Percentiles rank a stretch among this genome's conserved stretches.
These are phyloP conservation scores for Nepenthes mirabilis DNA, from an alignment of 148 eudicot species.

Conservation along the genomic window DNA sequence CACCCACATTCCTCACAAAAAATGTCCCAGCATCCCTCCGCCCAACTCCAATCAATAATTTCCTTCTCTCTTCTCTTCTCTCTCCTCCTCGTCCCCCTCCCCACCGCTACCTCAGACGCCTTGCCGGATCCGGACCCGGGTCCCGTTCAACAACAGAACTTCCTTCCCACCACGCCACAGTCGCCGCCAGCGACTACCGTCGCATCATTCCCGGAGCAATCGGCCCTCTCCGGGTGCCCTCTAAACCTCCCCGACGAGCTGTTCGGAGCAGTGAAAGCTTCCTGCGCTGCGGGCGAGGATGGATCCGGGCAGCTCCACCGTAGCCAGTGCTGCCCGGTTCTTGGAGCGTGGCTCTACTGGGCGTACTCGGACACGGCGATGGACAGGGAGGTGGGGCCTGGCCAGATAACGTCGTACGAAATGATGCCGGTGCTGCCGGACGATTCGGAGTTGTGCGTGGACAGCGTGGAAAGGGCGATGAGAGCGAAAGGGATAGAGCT, in stretches of 20 bases:
- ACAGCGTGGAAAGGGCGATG: conserved; percentile 31
- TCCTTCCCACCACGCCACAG: conserved; percentile 15
- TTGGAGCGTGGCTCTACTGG: conserved; percentile 77
- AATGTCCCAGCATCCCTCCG: no score
- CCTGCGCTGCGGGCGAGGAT: conserved; percentile 21
- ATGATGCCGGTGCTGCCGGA: conserved; percentile 67
- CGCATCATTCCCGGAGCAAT: conserved; percentile 80
- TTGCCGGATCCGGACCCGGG: conserved; percentile 30
- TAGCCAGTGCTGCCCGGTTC: conserved; percentile 66
- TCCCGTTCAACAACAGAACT: conserved; percentile 14
- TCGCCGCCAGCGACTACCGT: conserved; percentile 30
- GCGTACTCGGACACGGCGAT: conserved; percentile 52
- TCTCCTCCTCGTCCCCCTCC: conserved; percentile 21
- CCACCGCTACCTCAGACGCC: conserved; percentile 1
- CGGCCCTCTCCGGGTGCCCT: conserved; percentile 47
- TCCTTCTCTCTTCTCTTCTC: conserved; percentile 7
- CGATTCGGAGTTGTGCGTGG: conserved; percentile 69
- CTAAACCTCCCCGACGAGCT: conserved; percentile 45
- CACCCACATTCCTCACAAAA: no score
- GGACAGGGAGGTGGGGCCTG: background rate
- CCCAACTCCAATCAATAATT: no score
- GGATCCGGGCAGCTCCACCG: conserved; percentile 18
- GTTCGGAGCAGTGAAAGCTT: conserved; percentile 31
- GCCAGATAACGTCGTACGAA: conserved; percentile 7
- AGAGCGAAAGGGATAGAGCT: conserved; percentile 38